Evolutionary conservation across 2,329 filamentous ascomycete genomes (phyloP), one percentile per base, ranked within the genome.

Genomic region (Triangularia verruculosa): DNA sequence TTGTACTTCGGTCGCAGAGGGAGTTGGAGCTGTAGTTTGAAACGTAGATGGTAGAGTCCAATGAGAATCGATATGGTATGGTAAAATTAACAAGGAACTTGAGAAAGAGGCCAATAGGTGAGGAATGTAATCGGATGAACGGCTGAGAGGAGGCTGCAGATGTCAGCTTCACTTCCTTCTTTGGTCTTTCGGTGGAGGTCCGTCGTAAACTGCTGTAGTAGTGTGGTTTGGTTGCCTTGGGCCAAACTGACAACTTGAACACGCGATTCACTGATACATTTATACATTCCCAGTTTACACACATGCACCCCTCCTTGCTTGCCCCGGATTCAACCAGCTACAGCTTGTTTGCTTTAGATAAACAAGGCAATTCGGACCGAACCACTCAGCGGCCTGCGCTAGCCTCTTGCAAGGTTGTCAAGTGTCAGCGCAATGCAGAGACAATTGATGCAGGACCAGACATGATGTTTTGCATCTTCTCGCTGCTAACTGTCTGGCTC

Each of bases 351-450:
- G n/a, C 39, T 20, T 47, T 1, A 47, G n/a, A 47, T 47, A 47
- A 47, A 27, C 17, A 28, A 43, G 57, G 57, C 34, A 59, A 59
- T 51, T 59, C 57, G 57, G 57, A 59, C 57, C 57, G 57, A 59
- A 52, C 34, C 57, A 43, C 57, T 28, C 39, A 47, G 39, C n/a
- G 39, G n/a, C 39, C 39, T 47, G 39, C 39, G n/a, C 6, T 6
- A 8, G 11, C 39, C 39, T 47, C n/a, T 47, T 17, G 39, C 39
- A 47, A 47, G 39, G 39, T 47, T 47, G 39, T 47, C 39, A 47
- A 47, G 24, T 59, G 34, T 43, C 57, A 27, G 24, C 22, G 4
- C 39, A 25, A 39, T 51, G 22, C 57, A 39, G n/a, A 15, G 25
- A 25, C 32, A 32, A 22, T 15, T 43, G 25, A 28, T 22, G 57